phyloP scores from a whole-genome alignment of 2,329 filamentous ascomycete genomes.

The Volutella citrinella region DNA sequence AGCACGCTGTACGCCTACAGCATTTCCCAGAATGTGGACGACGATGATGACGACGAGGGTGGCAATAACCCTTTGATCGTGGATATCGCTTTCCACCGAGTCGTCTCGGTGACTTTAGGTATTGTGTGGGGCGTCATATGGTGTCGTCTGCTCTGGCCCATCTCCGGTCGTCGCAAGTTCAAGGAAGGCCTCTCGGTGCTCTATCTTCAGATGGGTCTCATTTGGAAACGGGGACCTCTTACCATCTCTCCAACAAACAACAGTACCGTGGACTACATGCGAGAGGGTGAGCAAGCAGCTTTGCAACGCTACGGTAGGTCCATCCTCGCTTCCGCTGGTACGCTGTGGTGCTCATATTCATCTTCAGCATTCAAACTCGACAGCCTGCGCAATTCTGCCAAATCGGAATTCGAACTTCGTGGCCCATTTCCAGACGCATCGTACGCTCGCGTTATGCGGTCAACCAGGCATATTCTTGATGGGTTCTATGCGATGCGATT shows the following conservation, averaged over 20 bases:
- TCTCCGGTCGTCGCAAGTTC: constrained; percentile 83
- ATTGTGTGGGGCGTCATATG: constrained; percentile 91
- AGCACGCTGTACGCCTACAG: constrained; percentile 93
- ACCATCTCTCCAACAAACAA: constrained; percentile 65
- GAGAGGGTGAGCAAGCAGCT: constrained; percentile 80
- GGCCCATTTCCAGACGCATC: constrained; percentile 78
- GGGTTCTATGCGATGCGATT: constrained; percentile 96
- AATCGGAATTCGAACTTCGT: constrained; percentile 83
- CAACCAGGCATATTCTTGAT: constrained; percentile 82
- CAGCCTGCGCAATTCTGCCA: constrained; percentile 66
- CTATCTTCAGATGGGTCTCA: constrained; percentile 90
- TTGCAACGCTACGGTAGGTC: constrained; percentile 69
- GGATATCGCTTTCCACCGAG: constrained; percentile 83
- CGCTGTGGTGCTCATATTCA: constrained; percentile 2
- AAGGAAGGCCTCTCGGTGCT: constrained; percentile 87
- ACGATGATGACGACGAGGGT: constrained; percentile 85
- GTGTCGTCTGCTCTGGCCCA: constrained; percentile 88
- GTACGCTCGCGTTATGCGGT: constrained; percentile 71
- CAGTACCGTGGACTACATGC: constrained; percentile 69
- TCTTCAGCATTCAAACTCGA: constrained; percentile 64
- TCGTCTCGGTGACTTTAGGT: constrained; percentile 80
- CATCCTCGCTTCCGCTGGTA: not conserved
- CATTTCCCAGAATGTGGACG: constrained; percentile 73
- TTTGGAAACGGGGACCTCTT: constrained; percentile 93
- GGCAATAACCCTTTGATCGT: constrained; percentile 79